Percentiles rank a stretch among this genome's conserved stretches.
Conservation (phyloP, 306 rosid genomes). For the Glycine tomentella region DNA sequence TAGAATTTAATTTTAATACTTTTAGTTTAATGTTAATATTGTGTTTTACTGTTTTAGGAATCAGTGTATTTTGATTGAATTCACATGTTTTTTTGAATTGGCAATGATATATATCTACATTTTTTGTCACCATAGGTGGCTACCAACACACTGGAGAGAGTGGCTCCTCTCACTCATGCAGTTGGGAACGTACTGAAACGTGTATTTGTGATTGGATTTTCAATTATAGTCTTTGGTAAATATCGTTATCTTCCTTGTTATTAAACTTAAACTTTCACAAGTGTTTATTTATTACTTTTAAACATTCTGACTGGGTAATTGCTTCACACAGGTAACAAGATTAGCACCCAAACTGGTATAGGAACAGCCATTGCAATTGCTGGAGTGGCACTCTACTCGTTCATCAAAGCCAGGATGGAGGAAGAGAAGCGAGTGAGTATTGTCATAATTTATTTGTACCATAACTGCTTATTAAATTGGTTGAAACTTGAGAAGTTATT, state of each 20-base stretch:
- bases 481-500: neutral
- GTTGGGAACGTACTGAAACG: constrained; percentile 98
- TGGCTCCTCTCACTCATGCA: constrained; percentile 97
- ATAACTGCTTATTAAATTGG: constrained; percentile 8
- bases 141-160: constrained; percentile 95
- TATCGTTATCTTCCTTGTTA: constrained; percentile 10
- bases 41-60: too few relatives aligned
- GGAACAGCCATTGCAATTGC: constrained; percentile 93
- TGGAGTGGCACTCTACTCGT: constrained; percentile 86
- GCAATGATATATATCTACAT: constrained; percentile 17
- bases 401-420: constrained; percentile 86
- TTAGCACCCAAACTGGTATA: constrained; percentile 92
- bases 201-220: constrained; percentile 95
- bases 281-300: neutral
- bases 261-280: neutral
- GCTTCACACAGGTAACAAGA: constrained; percentile 78
- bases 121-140: constrained; percentile 66
- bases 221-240: constrained; percentile 81
- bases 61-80: neutral
- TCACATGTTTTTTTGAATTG: neutral
- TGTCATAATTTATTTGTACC: constrained; percentile 17
- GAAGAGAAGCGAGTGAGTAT: constrained; percentile 94
- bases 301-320: constrained; percentile 33
- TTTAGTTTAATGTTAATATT: too few relatives aligned
- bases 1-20: neutral